phyloP scores from a whole-genome alignment of 2,329 filamentous ascomycete genomes.

The Alternaria longipes region DNA sequence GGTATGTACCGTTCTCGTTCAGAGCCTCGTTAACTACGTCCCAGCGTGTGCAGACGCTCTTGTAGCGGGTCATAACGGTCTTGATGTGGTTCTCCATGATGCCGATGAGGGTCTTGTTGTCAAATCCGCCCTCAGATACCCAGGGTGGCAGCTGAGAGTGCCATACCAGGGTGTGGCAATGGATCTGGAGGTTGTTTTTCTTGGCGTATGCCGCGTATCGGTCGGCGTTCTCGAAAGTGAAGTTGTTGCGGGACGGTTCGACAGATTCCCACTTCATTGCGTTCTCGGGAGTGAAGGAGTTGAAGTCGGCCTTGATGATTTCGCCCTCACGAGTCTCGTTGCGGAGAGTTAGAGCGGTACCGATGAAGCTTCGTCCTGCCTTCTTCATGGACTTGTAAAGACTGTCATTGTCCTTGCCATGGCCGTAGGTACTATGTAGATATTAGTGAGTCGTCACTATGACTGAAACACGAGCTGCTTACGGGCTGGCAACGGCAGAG shows the following conservation, averaged over 20 bases:
- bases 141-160: constrained; percentile 53
- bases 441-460: not conserved
- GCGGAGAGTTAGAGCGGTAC: constrained; percentile 39
- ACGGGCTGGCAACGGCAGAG: constrained; percentile 34
- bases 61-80: constrained; percentile 50
- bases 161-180: constrained; percentile 57
- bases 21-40: constrained; percentile 52
- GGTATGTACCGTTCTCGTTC: constrained; percentile 56
- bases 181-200: constrained; percentile 45
- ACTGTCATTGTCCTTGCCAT: constrained; percentile 25
- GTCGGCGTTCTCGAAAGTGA: constrained; percentile 52
- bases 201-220: constrained; percentile 46
- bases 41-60: constrained; percentile 52
- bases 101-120: constrained; percentile 53
- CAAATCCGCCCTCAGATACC: constrained; percentile 49
- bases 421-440: constrained; percentile 3
- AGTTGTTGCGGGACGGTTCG: constrained; percentile 50
- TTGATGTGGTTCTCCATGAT: constrained; percentile 56
- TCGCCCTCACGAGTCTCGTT: constrained; percentile 35
- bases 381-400: constrained; percentile 39
- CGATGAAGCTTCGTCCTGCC: constrained; percentile 35
- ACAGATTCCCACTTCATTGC: constrained; percentile 50
- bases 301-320: constrained; percentile 42
- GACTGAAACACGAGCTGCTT: not conserved
- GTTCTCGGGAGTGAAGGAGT: constrained; percentile 38